A percentile compares a stretch with the other conserved stretches of the same genome.
Conservation (phyloP, 441 rosid species). For the Brassica balearica region DNA sequence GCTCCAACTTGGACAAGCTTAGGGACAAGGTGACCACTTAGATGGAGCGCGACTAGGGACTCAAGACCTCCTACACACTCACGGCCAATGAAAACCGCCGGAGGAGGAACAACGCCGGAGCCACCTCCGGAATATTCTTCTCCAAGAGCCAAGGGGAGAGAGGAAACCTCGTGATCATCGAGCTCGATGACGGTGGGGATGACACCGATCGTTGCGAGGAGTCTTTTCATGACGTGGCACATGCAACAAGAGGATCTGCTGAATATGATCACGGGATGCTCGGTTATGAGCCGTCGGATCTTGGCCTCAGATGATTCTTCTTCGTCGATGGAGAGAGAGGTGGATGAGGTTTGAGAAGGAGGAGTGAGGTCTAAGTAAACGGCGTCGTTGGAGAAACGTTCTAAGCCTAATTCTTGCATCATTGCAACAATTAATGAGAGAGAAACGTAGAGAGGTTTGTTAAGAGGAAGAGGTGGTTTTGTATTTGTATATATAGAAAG, state of each 20-base stretch:
- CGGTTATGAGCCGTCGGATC: slow-evolving; percentile 83
- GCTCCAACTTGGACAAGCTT: slow-evolving; percentile 86
- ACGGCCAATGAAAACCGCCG: slow-evolving; percentile 85
- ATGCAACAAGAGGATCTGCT: slow-evolving; percentile 88
- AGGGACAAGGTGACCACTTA: slow-evolving; percentile 88
- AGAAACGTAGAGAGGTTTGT: slow-evolving; percentile 34
- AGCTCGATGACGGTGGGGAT: slow-evolving; percentile 94
- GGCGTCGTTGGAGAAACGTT: slow-evolving; percentile 50
- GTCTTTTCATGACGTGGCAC: slow-evolving; percentile 93
- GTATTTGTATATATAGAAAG: slow-evolving; percentile 45
- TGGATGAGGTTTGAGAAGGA: slow-evolving; percentile 45
- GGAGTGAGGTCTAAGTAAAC: slow-evolving; percentile 57
- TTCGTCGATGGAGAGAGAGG: slow-evolving; percentile 72
- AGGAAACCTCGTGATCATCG: slow-evolving; percentile 84
- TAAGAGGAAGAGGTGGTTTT: slow-evolving; percentile 32
- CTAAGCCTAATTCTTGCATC: slow-evolving; percentile 73
- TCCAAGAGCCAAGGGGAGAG: slow-evolving; percentile 45
- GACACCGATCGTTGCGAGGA: slow-evolving; percentile 75
- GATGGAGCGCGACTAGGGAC: slow-evolving; percentile 85
- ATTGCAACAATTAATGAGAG: slow-evolving; percentile 24
- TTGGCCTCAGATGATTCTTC: slow-evolving; percentile 69
- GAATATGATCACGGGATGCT: slow-evolving; percentile 89
- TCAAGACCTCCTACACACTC: slow-evolving; percentile 82
- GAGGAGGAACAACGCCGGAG: slow-evolving; percentile 46
- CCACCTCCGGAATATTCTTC: slow-evolving; percentile 41